Evolutionary conservation across 2,329 filamentous ascomycete genomes (phyloP).

Genomic region (Fusarium chaquense): DNA sequence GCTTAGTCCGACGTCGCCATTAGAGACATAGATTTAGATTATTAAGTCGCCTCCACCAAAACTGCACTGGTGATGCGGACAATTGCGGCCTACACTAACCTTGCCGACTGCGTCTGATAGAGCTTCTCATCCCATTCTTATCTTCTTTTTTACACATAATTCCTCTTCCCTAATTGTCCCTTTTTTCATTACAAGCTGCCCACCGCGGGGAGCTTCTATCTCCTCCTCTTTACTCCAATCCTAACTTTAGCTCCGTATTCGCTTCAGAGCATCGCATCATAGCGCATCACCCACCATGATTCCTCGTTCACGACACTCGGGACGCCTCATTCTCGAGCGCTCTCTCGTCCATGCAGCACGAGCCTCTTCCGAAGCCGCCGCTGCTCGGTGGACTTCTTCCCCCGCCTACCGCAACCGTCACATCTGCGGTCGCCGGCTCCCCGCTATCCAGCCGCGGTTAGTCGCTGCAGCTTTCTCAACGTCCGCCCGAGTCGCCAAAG

Average conservation of each 20-base stretch:
- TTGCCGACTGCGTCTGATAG: conserved; percentile 27
- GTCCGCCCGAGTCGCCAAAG: conserved; percentile 51
- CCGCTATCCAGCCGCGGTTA: conserved; percentile 46
- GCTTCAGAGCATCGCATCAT: conserved; percentile 21
- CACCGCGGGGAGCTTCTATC: conserved; percentile 46
- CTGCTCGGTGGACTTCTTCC: conserved; percentile 47
- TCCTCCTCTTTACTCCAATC: conserved; percentile 15
- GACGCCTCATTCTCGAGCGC: conserved; percentile 55
- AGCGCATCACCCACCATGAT: conserved; percentile 52
- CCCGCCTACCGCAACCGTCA: conserved; percentile 48
- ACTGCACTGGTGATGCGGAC: conserved; percentile 50
- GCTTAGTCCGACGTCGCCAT: conserved; percentile 47
- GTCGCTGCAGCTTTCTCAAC: conserved; percentile 54
- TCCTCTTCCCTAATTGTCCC: conserved; percentile 32
- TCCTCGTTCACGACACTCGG: conserved; percentile 56
- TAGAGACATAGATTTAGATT: conserved; percentile 37
- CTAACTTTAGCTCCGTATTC: conserved; percentile 34
- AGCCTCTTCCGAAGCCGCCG: conserved; percentile 40
- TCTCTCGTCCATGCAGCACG: conserved; percentile 48
- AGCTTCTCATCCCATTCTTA: conserved; percentile 12
- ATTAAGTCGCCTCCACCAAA: conserved; percentile 50
- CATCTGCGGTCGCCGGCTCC: conserved; percentile 51
- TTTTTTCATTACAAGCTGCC: conserved; percentile 31
- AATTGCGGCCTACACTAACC: conserved; percentile 42
- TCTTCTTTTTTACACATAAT: conserved; percentile 16